phyloP scores from a whole-genome alignment of 805 yeast genomes.

The Yarrowia osloensis region DNA sequence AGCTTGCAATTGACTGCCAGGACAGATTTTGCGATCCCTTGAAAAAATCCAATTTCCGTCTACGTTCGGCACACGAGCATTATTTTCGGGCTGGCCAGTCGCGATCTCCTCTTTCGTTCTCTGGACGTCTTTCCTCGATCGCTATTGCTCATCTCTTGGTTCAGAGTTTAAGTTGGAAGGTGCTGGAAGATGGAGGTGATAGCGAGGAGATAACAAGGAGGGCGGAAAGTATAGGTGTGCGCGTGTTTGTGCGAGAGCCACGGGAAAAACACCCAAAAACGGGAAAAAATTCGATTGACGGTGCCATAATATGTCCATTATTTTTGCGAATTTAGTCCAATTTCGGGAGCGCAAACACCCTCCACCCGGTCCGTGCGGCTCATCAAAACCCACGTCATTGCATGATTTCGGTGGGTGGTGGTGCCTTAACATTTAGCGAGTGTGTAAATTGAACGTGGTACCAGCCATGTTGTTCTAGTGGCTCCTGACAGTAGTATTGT shows the following conservation, averaged over 20 bases:
- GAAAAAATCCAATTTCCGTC: too few relatives aligned
- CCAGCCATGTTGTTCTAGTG: too few relatives aligned
- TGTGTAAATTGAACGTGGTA: too few relatives aligned
- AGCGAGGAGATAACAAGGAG: too few relatives aligned
- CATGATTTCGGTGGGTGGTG: neutral
- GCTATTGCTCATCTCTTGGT: neutral
- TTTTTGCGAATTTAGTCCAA: neutral
- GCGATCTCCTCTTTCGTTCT: neutral
- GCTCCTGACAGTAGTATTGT: too few relatives aligned
- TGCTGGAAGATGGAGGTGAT: neutral
- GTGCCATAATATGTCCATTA: too few relatives aligned
- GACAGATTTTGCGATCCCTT: too few relatives aligned
- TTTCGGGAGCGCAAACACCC: neutral
- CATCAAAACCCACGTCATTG: neutral
- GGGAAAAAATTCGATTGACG: too few relatives aligned
- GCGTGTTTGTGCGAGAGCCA: too few relatives aligned
- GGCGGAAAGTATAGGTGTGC: too few relatives aligned
- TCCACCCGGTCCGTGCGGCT: neutral
- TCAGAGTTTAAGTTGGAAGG: neutral
- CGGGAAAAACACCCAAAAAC: too few relatives aligned
- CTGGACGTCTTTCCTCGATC: neutral
- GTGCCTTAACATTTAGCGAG: constrained; percentile 25
- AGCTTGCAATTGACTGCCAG: too few relatives aligned
- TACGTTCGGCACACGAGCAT: neutral
- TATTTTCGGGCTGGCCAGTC: neutral